Conservation (phyloP, 179 eudicot genomes). For the Monotropa hypopitys region DNA sequence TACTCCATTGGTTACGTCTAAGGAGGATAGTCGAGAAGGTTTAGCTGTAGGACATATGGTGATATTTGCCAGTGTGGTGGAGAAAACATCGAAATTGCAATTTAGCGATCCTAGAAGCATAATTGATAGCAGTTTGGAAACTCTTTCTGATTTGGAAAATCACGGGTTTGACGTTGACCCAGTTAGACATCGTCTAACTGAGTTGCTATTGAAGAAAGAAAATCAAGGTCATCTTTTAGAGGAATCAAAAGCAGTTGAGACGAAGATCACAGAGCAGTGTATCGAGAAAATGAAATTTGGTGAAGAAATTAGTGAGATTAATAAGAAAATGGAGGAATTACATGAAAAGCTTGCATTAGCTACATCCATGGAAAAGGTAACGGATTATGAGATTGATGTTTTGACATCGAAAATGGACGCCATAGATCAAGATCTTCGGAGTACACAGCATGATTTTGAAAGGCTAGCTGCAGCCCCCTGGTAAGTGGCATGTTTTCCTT, state of each 20-base stretch:
- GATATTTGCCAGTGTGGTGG: constrained; percentile 39
- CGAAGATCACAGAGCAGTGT: constrained; percentile 19
- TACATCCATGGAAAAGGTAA: constrained; percentile 19
- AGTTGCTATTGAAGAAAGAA: constrained; percentile 23
- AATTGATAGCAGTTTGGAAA: constrained; percentile 32
- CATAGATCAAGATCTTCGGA: not conserved
- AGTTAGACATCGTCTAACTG: constrained; percentile 18
- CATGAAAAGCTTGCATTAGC: constrained; percentile 21
- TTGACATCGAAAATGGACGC: constrained; percentile 16
- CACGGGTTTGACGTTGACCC: constrained; percentile 31
- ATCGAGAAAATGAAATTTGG: constrained; percentile 20
- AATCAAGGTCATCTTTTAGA: constrained; percentile 18
- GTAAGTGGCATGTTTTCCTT: not conserved
- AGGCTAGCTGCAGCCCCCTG: constrained; percentile 1
- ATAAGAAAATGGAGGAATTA: constrained; percentile 26
- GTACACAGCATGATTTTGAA: not conserved
- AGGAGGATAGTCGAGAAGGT: constrained; percentile 46
- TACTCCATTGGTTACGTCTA: constrained; percentile 26
- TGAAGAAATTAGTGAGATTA: constrained; percentile 27
- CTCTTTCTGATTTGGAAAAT: constrained; percentile 37
- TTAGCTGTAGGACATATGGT: constrained; percentile 47
- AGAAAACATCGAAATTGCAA: constrained; percentile 23
- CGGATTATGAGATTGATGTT: constrained; percentile 21
- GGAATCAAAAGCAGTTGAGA: constrained; percentile 12
- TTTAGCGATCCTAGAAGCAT: constrained; percentile 26